Base-by-base conservation (phyloP, 176 grass and related monocot species). In the Oryza coarctata region DNA sequence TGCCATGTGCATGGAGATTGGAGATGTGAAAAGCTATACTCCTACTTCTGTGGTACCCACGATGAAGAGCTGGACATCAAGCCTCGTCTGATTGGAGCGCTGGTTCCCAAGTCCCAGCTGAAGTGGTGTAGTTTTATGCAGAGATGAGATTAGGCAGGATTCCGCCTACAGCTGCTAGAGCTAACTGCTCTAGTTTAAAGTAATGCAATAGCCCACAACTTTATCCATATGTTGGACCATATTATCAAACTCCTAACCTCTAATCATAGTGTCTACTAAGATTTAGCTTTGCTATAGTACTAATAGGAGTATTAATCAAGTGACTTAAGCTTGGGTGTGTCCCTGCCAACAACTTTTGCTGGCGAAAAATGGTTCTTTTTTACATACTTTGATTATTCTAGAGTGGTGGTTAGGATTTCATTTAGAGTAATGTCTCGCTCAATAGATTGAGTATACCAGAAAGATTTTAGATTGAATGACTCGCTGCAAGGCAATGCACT, bases 401-500 rank as follows among this genome's bases (percentile, higher is more conserved):
- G 28, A 25, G 20, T 83, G 43, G 74, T 72, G 26, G 85, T 83
- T 83, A 87, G 27, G 86, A 88, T 88, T 45, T 68, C 34, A 35
- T 60, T 9, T 14, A 29, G 80, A 76, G 47, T n/a, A 32, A 26
- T 77, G 18, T 72, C 63, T 60, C 40, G 13, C 6, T 34, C 68
- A 14, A 12, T 69, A 12, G 36, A 38, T 68, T 43, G 74, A 60
- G 74, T 84, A 52, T n/a, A 38, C 35, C 68, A 44, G 35, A 20
- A 84, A 68, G 35, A 12, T 13, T 79, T 87, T 26, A 41, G 32
- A 71, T 73, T 74, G 52, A 60, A 2, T 11, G 52, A 15, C 7
- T 65, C 18, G 28, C 2, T n/a, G 36, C 27, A 12, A 6, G 58
- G 63, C 30, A 30, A 77, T 23, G 8, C 17, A 1, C 17, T 65